Base-by-base conservation (phyloP, 306 rosid genomes). In the Citrullus amarus region DNA sequence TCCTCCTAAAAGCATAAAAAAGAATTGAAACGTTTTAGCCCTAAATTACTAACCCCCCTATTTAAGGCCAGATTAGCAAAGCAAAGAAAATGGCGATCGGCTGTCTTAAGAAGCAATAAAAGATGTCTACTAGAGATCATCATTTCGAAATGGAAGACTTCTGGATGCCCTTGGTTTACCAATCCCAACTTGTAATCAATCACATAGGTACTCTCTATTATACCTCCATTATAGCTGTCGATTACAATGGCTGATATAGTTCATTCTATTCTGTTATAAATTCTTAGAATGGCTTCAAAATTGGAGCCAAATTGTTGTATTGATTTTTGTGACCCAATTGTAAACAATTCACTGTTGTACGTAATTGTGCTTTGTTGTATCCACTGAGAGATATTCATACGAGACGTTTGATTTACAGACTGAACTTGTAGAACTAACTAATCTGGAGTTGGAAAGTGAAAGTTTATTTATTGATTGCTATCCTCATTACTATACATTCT, bases 1-100 rank as follows among this genome's bases (percentile, higher is more conserved):
- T 85, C 46, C 82, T 92, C 81, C 87, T 80, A 89, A 74, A 41
- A 38, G 67, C 82, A 75, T 78, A 39, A 78, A 77, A n/a, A 41
- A 25, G 15, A 51, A 61, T 25, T 18, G 63, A 74, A 32, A 72
- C 0, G 25, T 53, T 74, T 34, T 17, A 74, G 78, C 18, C 50
- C 48, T 17, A 17, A 20, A 56, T 54, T n/a, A 72, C 77, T 50
- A 72, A 72, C 76, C 28, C 63, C 28, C 25, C 17, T 16, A 17
- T 16, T 34, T 18, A 72, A 74, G 78, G 63, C 48, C 46, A 74
- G 78, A 53, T 32, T 32, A 32, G 50, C 57, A 2, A 53, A 53
- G 57, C 9, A 53, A 53, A 53, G 20, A 53, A 53, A 5, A 53
- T 53, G 57, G 20, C 6, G 8, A 32, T 48, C 48, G 18, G n/a